Evolutionary conservation across 2,329 filamentous ascomycete genomes (phyloP), one percentile per base, ranked within the genome.

Genomic region (Cryoendolithus antarcticus): DNA sequence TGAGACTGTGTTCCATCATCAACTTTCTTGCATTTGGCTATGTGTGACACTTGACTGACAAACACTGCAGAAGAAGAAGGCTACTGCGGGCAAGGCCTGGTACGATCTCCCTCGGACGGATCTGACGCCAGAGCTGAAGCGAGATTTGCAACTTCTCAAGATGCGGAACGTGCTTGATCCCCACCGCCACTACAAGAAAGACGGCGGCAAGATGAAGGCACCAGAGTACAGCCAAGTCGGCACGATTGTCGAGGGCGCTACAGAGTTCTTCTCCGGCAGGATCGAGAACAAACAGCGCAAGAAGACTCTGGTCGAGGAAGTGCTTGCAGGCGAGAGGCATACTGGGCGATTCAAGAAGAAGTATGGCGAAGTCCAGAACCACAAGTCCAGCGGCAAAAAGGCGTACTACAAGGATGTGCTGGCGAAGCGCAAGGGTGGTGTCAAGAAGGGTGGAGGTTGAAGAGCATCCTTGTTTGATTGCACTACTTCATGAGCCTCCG

Each of bases 171-270:
- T 94, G 12, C 70, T 96, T 12, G 89, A 96, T 49, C 80, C 86
- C 1, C 89, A 96, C 58, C 72, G 82, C 36, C 82, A 89, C 54
- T 93, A 93, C 69, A 93, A 89, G 60, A 96, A 95, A 61, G 80
- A 89, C 38, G 74, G 66, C 37, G 72, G 76, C 40, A 86, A 82
- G 56, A 70, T 74, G 42, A 67, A 75, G 44, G 64, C 81, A 1
- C 91, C 91, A 1, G 77, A 86, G 44, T 96, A 82, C 57, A 93
- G 83, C 12, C 85, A 93, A 53, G 76, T 94, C 21, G 91, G 89
- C 41, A 89, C 84, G 4, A 76, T 98, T 43, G 74, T 95, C 40
- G 81, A 93, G 54, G 88, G 88, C 1, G 80, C 86, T 1, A 88
- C 86, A 1, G 89, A 96, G 55, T 94, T 80, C 63, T 86, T 80